Conservation (phyloP, 1,284 basidiomycete genomes). For the Papiliotrema terrestris region DNA sequence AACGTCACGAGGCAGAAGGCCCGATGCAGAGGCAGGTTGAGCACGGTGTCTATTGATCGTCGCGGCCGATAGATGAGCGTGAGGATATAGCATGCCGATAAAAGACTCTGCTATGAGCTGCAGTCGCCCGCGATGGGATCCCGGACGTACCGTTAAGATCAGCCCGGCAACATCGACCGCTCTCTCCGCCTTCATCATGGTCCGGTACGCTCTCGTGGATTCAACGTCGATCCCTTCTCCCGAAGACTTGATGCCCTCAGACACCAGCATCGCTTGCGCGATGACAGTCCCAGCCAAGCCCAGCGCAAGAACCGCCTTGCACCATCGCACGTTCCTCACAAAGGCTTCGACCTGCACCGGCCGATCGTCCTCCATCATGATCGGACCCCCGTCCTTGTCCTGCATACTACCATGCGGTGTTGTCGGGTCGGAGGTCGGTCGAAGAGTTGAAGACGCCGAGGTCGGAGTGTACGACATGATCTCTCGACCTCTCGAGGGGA, state of each 20-base stretch:
- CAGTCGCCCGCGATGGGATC: no score
- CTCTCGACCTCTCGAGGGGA: no score
- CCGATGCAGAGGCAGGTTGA: conserved; percentile 15
- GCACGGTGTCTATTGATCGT: background rate
- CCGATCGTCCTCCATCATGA: conserved; percentile 6
- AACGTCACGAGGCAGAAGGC: conserved; percentile 16
- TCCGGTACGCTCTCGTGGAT: no score
- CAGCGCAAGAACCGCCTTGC: conserved; percentile 15
- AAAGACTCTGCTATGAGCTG: background rate
- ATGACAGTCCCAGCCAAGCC: background rate
- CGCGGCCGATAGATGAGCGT: background rate
- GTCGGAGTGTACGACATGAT: no score
- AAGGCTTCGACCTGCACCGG: conserved; percentile 23
- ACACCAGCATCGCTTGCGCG: no score
- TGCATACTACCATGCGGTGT: no score
- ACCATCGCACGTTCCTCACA: conserved; percentile 15
- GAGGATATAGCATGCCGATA: background rate
- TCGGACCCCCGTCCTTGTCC: background rate
- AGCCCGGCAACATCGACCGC: background rate
- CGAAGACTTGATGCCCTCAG: no score
- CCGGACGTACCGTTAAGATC: background rate
- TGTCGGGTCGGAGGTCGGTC: no score
- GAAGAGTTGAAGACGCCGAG: no score
- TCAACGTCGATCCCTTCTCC: no score
- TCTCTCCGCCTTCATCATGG: background rate